These are phyloP conservation scores for Withania somnifera DNA, from an alignment of 305 asterid species.

Conservation along the genomic window DNA sequence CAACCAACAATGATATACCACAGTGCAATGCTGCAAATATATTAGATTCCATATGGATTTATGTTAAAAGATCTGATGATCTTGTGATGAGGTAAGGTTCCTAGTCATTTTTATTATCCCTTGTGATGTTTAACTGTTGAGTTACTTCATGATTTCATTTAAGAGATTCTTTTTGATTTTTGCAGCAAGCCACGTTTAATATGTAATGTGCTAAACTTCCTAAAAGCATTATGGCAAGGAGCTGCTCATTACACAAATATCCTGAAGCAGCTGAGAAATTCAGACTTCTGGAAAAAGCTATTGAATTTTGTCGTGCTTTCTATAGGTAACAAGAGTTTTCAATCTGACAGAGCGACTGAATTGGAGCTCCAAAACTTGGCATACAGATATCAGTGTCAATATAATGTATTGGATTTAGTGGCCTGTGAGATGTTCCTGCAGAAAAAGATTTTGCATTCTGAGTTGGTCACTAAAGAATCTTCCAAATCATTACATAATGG, in stretches of 20 bases:
- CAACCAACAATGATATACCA: slow-evolving; percentile 23
- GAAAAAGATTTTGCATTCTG: slow-evolving; percentile 58
- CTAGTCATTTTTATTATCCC: neutral
- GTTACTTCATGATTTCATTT: slow-evolving; percentile 14
- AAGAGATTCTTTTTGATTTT: neutral
- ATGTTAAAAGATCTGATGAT: slow-evolving; percentile 46
- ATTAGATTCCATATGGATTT: slow-evolving; percentile 38
- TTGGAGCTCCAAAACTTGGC: slow-evolving; percentile 34
- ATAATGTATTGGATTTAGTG: slow-evolving; percentile 59
- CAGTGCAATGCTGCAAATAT: slow-evolving; percentile 35
- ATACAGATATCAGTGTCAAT: slow-evolving; percentile 46
- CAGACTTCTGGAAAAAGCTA: slow-evolving; percentile 73
- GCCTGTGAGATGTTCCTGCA: slow-evolving; percentile 74
- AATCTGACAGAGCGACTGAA: slow-evolving; percentile 30
- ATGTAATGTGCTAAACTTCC: slow-evolving; percentile 50
- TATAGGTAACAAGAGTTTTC: slow-evolving; percentile 18
- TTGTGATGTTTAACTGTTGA: neutral
- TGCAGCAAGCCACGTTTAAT: slow-evolving; percentile 54
- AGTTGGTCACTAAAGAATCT: slow-evolving; percentile 29
- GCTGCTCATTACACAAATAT: slow-evolving; percentile 69
- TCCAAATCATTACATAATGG: slow-evolving; percentile 32
- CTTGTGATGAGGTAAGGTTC: slow-evolving; percentile 49
- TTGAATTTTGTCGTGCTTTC: slow-evolving; percentile 37
- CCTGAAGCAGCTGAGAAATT: slow-evolving; percentile 51
- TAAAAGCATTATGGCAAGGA: slow-evolving; percentile 94